phyloP scores from a whole-genome alignment of 129 eudicot species.

The Saussurea involucrata region DNA sequence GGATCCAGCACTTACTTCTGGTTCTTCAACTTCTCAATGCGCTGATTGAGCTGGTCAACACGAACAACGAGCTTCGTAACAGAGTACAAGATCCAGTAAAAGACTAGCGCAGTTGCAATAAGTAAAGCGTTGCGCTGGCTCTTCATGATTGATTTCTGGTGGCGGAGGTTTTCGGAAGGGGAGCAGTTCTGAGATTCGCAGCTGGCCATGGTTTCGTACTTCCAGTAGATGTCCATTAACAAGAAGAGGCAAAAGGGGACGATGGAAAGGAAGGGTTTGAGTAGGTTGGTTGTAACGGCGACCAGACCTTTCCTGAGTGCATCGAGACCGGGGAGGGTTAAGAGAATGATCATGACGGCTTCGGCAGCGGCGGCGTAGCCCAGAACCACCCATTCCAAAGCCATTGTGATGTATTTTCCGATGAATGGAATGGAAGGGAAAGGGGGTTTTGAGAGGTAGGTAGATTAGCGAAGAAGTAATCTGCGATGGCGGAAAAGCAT shows the following conservation, averaged over 20 bases:
- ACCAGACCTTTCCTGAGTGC: conserved; percentile 67
- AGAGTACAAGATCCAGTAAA: conserved; percentile 82
- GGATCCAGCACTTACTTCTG: conserved; percentile 40
- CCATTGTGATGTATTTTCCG: conserved; percentile 43
- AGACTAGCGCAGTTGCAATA: conserved; percentile 63
- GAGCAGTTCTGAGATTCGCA: conserved; percentile 58
- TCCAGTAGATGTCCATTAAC: conserved; percentile 79
- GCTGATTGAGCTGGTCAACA: conserved; percentile 60
- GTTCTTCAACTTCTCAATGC: conserved; percentile 57
- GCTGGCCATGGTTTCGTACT: conserved; percentile 74
- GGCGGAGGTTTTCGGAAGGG: conserved; percentile 76
- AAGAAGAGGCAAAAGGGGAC: conserved; percentile 82
- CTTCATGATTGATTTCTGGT: conserved; percentile 86
- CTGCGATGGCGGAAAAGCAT: conserved; percentile 13
- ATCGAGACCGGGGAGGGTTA: conserved; percentile 69
- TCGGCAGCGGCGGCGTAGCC: conserved; percentile 92
- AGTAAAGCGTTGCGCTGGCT: conserved; percentile 87
- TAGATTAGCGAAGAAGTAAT: conserved; percentile 20
- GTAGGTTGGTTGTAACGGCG: conserved; percentile 60
- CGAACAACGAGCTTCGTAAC: conserved; percentile 65
- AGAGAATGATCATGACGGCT: conserved; percentile 73
- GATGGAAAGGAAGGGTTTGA: conserved; percentile 75
- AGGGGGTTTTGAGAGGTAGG: conserved; percentile 13
- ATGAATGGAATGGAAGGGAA: background rate
- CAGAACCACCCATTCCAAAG: conserved; percentile 83